A percentile compares a stretch with the other conserved stretches of the same genome.
Evolutionary conservation across 192 early-diverging fungal species (phyloP).

Genomic region (Jimgerdemannia flammicorona): DNA sequence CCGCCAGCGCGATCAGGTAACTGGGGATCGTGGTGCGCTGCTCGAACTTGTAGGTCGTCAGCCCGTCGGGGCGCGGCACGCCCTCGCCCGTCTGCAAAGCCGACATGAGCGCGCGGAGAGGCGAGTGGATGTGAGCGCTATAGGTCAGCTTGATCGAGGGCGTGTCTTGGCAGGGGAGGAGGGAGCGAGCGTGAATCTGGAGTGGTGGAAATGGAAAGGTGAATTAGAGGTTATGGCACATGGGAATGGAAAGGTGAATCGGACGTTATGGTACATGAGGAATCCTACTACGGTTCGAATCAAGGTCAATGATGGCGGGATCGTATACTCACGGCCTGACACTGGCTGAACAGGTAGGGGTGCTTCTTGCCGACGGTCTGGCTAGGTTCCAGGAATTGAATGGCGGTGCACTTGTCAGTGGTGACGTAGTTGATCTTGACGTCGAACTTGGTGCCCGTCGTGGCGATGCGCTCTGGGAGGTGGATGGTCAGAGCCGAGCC

Average conservation of each 20-base stretch:
- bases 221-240: background rate
- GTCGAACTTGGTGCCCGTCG: slow-evolving; percentile 41
- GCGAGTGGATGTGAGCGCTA: slow-evolving; percentile 76
- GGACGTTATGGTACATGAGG: background rate
- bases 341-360: slow-evolving; percentile 97
- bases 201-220: background rate
- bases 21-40: slow-evolving; percentile 90
- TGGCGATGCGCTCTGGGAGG: slow-evolving; percentile 41
- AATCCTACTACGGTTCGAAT: too few relatives aligned
- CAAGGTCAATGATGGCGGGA: too few relatives aligned
- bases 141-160: slow-evolving; percentile 88
- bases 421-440: slow-evolving; percentile 76
- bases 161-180: slow-evolving; percentile 89
- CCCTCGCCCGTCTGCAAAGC: slow-evolving; percentile 70
- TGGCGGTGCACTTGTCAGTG: slow-evolving; percentile 77
- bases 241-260: background rate
- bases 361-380: slow-evolving; percentile 93
- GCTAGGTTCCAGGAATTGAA: slow-evolving; percentile 80
- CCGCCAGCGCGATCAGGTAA: slow-evolving; percentile 93
- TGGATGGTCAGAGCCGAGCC: slow-evolving; percentile 70
- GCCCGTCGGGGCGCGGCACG: slow-evolving; percentile 42
- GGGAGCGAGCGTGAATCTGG: slow-evolving; percentile 84
- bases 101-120: slow-evolving; percentile 91
- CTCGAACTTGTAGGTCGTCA: slow-evolving; percentile 72
- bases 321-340: slow-evolving; percentile 60